Evolutionary conservation across 306 rosid genomes (phyloP).

Genomic region (Pachyrhizus erosus): DNA sequence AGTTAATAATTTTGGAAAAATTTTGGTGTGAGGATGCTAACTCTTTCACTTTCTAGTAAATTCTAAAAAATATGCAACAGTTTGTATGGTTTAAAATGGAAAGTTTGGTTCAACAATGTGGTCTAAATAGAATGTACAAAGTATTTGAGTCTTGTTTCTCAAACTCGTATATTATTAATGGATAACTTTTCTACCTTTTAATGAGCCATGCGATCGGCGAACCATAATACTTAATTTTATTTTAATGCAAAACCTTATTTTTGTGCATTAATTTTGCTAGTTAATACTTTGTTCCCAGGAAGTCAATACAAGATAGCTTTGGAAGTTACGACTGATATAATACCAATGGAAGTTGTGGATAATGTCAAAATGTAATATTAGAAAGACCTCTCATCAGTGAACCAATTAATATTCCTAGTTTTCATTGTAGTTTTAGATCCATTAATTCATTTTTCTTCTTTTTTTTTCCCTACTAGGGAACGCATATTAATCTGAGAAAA

Average conservation of each 20-base stretch:
- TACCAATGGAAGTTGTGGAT: not conserved
- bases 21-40: not conserved
- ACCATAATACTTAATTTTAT: not conserved
- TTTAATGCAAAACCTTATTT: not conserved
- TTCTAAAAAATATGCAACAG: not conserved
- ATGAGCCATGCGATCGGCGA: not conserved
- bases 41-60: not conserved
- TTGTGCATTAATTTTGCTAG: not conserved
- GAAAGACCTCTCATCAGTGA: not conserved
- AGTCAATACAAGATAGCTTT: not conserved
- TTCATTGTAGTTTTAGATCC: not conserved
- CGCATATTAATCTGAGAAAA: not conserved
- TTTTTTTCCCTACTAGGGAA: not conserved
- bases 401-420: not conserved
- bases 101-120: not conserved
- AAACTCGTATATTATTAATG: not conserved
- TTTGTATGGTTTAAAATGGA: not conserved
- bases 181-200: not conserved
- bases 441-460: not conserved
- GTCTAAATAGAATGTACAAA: not conserved
- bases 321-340: constrained; percentile 2
- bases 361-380: constrained; percentile 18
- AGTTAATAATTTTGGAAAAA: not conserved
- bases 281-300: not conserved
- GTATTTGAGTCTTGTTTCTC: not conserved